Evolutionary conservation across 352 stramenopile species (phyloP).

Genomic region (Phytophthora colocasiae): DNA sequence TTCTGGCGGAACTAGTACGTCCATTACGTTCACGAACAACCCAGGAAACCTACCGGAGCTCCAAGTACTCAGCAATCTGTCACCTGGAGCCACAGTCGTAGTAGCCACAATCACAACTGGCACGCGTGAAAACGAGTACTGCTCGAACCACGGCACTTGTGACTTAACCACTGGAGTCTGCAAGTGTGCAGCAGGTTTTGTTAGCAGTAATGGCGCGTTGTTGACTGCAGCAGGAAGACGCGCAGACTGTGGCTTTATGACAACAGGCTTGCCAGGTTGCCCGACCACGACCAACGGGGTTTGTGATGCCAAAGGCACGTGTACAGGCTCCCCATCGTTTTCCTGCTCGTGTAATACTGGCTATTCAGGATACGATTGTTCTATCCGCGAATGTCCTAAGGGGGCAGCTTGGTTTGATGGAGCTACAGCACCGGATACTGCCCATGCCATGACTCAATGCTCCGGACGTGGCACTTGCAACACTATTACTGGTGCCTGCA

Average conservation of each 20-base stretch:
- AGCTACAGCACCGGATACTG: constrained; percentile 54
- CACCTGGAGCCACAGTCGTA: constrained; percentile 19
- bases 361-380: constrained; percentile 67
- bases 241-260: constrained; percentile 59
- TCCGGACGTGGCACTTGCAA: constrained; percentile 71
- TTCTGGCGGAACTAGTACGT: constrained; percentile 43
- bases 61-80: constrained; percentile 56
- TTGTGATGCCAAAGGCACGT: constrained; percentile 61
- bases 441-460: constrained; percentile 55
- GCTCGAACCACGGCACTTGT: constrained; percentile 85
- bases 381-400: constrained; percentile 54
- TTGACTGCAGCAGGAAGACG: constrained; percentile 26
- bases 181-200: constrained; percentile 67
- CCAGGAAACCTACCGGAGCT: constrained; percentile 60
- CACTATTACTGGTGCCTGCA: constrained; percentile 57
- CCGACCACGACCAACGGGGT: constrained; percentile 39
- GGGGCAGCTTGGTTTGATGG: constrained; percentile 76
- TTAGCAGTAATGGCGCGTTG: constrained; percentile 61
- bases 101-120: constrained; percentile 35
- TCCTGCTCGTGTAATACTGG: constrained; percentile 70
- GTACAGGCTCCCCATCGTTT: constrained; percentile 44
- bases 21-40: constrained; percentile 80
- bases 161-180: constrained; percentile 72
- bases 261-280: constrained; percentile 34
- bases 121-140: constrained; percentile 72